phyloP scores from a whole-genome alignment of 75 land plant species.

The Cunninghamia lanceolata region DNA sequence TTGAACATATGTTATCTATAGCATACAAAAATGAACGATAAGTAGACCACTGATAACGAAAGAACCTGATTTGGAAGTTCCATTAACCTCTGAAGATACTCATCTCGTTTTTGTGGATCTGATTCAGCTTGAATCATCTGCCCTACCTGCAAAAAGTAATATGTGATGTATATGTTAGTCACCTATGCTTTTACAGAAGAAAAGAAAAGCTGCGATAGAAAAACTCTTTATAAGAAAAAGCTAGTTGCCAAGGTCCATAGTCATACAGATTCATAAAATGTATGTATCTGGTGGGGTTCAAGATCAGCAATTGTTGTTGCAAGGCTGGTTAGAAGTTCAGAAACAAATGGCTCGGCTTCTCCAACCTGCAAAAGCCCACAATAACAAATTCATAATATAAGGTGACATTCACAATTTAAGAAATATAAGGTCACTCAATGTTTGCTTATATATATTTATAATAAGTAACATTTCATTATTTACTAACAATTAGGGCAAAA shows the following conservation, averaged over 20 bases:
- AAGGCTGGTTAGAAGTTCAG: constrained; percentile 81
- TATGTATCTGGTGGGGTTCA: constrained; percentile 95
- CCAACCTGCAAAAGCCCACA: constrained; percentile 64
- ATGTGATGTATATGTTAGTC: neutral
- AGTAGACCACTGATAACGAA: neutral
- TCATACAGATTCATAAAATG: constrained; percentile 96
- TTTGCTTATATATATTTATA: neutral
- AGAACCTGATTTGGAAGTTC: constrained; percentile 92
- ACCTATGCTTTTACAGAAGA: neutral
- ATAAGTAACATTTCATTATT: neutral
- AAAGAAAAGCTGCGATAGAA: neutral
- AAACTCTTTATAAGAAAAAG: constrained; percentile 5
- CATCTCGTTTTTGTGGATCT: constrained; percentile 91
- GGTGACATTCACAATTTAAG: neutral
- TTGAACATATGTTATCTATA: neutral
- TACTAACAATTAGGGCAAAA: neutral
- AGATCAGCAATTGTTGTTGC: constrained; percentile 86
- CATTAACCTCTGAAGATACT: constrained; percentile 91
- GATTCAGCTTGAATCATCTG: constrained; percentile 98
- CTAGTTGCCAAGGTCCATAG: constrained; percentile 1
- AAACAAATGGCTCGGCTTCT: constrained; percentile 92
- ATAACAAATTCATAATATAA: neutral
- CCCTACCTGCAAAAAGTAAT: constrained; percentile 59
- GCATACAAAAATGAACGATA: neutral
- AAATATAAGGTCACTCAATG: neutral